Evolutionary conservation across 2,329 filamentous ascomycete species (phyloP).

Genomic region (Talaromyces sp.): DNA sequence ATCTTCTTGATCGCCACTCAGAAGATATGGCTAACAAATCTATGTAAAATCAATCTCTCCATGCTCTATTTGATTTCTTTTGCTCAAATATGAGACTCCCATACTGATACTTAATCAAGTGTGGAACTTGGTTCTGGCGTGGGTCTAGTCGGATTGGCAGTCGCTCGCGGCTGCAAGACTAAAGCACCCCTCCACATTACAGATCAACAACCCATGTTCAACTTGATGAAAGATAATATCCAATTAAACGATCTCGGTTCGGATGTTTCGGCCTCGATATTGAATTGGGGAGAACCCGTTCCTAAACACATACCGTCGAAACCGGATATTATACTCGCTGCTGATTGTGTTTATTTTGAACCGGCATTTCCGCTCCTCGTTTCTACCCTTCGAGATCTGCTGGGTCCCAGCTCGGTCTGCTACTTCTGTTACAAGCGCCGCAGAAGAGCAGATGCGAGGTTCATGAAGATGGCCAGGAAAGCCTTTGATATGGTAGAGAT

Average conservation of each 20-base stretch:
- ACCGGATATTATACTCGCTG: slow-evolving; percentile 86
- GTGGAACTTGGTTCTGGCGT: slow-evolving; percentile 91
- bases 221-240: slow-evolving; percentile 85
- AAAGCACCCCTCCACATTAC: slow-evolving; percentile 71
- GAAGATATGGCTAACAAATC: slow-evolving; percentile 65
- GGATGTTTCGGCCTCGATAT: slow-evolving; percentile 66
- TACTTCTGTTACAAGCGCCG: slow-evolving; percentile 96
- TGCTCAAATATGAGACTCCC: neutral
- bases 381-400: slow-evolving; percentile 72
- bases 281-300: slow-evolving; percentile 71
- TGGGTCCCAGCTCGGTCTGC: slow-evolving; percentile 67
- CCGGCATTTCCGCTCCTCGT: slow-evolving; percentile 88
- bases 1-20: slow-evolving; percentile 75
- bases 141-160: slow-evolving; percentile 73
- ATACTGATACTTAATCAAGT: slow-evolving; percentile 50
- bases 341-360: slow-evolving; percentile 97
- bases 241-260: slow-evolving; percentile 71
- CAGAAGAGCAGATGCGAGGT: slow-evolving; percentile 76
- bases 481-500: slow-evolving; percentile 66
- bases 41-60: slow-evolving; percentile 60
- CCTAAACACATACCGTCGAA: slow-evolving; percentile 43
- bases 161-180: slow-evolving; percentile 60
- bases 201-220: slow-evolving; percentile 83
- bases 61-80: neutral
- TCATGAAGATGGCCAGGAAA: slow-evolving; percentile 71